Evolutionary conservation across 352 stramenopile genomes (phyloP).

Genomic region (Phytophthora pistaciae): DNA sequence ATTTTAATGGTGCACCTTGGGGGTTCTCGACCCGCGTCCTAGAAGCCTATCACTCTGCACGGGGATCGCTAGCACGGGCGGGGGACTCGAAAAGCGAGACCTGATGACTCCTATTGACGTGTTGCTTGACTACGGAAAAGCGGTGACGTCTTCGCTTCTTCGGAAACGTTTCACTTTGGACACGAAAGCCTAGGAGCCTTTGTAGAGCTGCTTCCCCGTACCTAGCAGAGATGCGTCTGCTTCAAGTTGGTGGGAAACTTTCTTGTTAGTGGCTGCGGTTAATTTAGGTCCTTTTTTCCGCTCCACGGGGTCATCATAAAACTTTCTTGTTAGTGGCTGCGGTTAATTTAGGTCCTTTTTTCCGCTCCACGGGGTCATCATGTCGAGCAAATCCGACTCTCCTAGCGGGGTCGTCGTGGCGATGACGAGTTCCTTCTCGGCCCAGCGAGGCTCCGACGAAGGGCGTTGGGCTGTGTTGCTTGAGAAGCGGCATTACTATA

Average conservation of each 20-base stretch:
- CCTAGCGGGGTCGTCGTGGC: too few relatives aligned
- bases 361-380: slow-evolving; percentile 21
- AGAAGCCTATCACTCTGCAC: too few relatives aligned
- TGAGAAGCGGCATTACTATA: slow-evolving; percentile 82
- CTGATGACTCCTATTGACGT: too few relatives aligned
- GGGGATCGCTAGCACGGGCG: too few relatives aligned
- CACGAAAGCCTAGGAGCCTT: slow-evolving; percentile 73
- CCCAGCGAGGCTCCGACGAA: slow-evolving; percentile 11
- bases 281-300: not conserved
- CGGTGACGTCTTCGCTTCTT: slow-evolving; percentile 60
- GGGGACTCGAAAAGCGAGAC: too few relatives aligned
- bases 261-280: not conserved
- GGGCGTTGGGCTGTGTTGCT: slow-evolving; percentile 56
- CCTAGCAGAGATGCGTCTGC: slow-evolving; percentile 42
- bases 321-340: not conserved
- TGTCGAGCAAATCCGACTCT: slow-evolving; percentile 61
- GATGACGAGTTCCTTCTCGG: too few relatives aligned
- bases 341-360: not conserved
- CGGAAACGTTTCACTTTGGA: slow-evolving; percentile 82
- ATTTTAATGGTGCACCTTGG: too few relatives aligned
- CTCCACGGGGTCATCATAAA: slow-evolving; percentile 30
- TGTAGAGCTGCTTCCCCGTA: slow-evolving; percentile 72
- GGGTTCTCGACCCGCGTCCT: too few relatives aligned
- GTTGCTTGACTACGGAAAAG: too few relatives aligned
- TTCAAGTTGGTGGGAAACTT: not conserved